Evolutionary conservation across 495 filamentous ascomycete genomes (phyloP), one percentile per base, ranked within the genome.

Genomic region (Penicilliopsis zonata): DNA sequence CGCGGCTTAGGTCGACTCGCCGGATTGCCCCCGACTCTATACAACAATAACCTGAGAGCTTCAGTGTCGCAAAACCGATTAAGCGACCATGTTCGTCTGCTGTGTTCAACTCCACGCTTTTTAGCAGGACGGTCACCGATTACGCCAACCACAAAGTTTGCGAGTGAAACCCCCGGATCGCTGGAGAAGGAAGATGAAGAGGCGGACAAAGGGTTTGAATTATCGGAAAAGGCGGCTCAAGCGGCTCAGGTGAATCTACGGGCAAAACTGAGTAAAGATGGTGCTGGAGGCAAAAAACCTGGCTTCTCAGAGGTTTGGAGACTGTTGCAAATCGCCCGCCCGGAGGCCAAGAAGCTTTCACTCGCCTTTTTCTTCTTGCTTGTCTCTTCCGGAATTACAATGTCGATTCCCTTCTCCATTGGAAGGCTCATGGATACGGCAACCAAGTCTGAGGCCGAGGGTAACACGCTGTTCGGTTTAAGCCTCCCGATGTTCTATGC

Each of bases 341-440:
- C 84, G 3, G 90, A 98, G 58, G 57, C 75, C 9, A 80, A 65
- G 53, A 78, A 78, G 52, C 74, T 98, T n/a, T 63, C 65, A 9
- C 57, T 77, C 17, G 90, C 90, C 0, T 86, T 95, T 46, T 53
- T 78, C 33, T 79, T 90, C 50, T 67, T 98, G 31, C 59, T 96
- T 19, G 61, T 94, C 28, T 94, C 88, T 2, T 94, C 86, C 4
- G 63, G 71, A 19, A 82, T 98, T 38, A 90, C 86, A 18, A 92
- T 96, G 76, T 83, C 84, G 4, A 82, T 98, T 35, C 90, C 90
- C 12, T 88, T 94, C 45, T 92, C 87, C 0, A 93, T 98, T 41
- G 90, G 90, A 15, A 86, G 83, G 55, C 90, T 98, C 32, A 69
- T 98, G 51, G 92, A 98, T 57, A 69, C 83, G 24, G 82, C 86